Evolutionary conservation across 2,329 filamentous ascomycete species (phyloP).

Genomic region (Exserohilum rostratum): DNA sequence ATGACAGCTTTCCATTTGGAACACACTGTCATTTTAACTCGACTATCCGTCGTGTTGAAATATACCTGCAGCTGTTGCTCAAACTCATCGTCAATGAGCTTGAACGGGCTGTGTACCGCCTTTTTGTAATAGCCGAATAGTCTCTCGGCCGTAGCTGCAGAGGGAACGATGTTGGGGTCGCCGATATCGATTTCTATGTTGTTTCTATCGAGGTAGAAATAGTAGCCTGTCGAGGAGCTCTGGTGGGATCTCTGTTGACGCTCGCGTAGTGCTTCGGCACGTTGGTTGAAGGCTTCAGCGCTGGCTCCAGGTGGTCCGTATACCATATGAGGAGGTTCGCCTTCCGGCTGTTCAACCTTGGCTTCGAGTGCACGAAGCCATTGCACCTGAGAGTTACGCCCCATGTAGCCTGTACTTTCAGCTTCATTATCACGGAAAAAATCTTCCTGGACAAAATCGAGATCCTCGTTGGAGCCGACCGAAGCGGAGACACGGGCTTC

Average conservation of each 20-base stretch:
- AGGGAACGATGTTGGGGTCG: conserved; percentile 35
- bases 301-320: conserved; percentile 29
- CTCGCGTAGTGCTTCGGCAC: conserved; percentile 5
- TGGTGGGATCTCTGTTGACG: not conserved
- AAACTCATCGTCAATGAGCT: conserved; percentile 30
- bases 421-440: conserved; percentile 18
- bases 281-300: conserved; percentile 10
- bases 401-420: conserved; percentile 33
- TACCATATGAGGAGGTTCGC: conserved; percentile 12
- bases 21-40: conserved; percentile 19
- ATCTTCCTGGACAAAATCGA: conserved; percentile 28
- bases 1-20: conserved; percentile 38
- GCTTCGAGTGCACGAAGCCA: conserved; percentile 28
- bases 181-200: conserved; percentile 19
- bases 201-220: conserved; percentile 34
- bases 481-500: conserved; percentile 11
- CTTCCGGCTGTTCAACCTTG: conserved; percentile 12
- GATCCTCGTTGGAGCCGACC: conserved; percentile 19
- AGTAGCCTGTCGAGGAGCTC: conserved; percentile 16
- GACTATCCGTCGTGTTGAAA: conserved; percentile 1
- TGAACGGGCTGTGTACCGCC: conserved; percentile 25
- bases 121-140: conserved; percentile 42
- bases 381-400: conserved; percentile 32
- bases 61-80: conserved; percentile 11
- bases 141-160: conserved; percentile 26